A percentile compares a stretch with the other conserved stretches of the same genome.
Conservation (phyloP, 768 basidiomycete genomes). For the Tylopilus felleus region DNA sequence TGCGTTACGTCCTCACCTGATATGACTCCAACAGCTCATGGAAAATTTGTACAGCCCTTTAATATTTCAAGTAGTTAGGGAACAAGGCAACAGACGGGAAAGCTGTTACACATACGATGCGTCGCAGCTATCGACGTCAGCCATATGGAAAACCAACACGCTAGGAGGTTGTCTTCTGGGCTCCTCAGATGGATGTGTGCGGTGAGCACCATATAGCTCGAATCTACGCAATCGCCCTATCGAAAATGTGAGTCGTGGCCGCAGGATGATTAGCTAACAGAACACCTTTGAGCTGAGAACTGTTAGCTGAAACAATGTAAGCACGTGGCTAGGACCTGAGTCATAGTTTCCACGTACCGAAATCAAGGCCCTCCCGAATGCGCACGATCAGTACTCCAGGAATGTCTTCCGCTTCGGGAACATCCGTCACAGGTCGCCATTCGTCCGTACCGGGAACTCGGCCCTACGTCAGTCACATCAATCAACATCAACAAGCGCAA, state of each 20-base stretch:
- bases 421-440: conserved; percentile 90
- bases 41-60: conserved; percentile 80
- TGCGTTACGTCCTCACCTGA: conserved; percentile 40
- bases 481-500: conserved; percentile 4
- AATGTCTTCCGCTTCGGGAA: conserved; percentile 77
- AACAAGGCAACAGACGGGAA: neutral
- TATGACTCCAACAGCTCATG: conserved; percentile 77
- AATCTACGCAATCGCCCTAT: conserved; percentile 76
- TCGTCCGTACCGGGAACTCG: conserved; percentile 82
- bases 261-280: neutral
- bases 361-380: conserved; percentile 87
- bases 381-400: conserved; percentile 84
- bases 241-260: neutral
- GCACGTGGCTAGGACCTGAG: neutral
- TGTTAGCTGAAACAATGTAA: conserved; percentile 63
- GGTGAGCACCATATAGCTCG: conserved; percentile 81
- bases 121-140: conserved; percentile 87
- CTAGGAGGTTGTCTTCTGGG: conserved; percentile 72
- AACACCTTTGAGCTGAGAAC: conserved; percentile 83
- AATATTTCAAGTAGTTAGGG: conserved; percentile 6
- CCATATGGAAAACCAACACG: conserved; percentile 87
- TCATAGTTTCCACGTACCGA: conserved; percentile 56
- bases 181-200: conserved; percentile 85
- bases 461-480: conserved; percentile 48
- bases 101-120: conserved; percentile 67